A percentile compares a stretch with the other conserved stretches of the same genome.
These are phyloP conservation scores for Senecio squalidus DNA, from an alignment of 140 eudicot species.

Conservation along the genomic window DNA sequence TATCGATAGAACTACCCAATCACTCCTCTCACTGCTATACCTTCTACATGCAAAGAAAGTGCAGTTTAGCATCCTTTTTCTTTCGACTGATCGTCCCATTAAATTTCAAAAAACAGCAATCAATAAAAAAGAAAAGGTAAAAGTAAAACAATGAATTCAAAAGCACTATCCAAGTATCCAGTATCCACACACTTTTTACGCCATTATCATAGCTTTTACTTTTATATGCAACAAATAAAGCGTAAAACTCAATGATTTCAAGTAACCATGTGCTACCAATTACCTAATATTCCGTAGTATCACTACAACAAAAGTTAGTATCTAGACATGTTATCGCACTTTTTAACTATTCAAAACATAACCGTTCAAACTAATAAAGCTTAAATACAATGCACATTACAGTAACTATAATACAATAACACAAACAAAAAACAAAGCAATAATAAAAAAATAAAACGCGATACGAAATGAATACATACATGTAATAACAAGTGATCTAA, in stretches of 20 bases:
- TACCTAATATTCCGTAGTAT: no score
- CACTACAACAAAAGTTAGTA: slow-evolving; percentile 2
- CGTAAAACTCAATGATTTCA: slow-evolving; percentile 12
- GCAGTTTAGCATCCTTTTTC: neutral
- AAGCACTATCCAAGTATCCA: slow-evolving; percentile 1
- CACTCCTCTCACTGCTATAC: neutral
- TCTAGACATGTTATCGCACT: slow-evolving; percentile 8
- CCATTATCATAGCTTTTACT: slow-evolving; percentile 7
- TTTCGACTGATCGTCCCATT: slow-evolving; percentile 1
- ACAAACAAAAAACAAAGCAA: neutral
- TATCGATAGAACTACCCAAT: neutral
- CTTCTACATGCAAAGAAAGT: slow-evolving; percentile 11
- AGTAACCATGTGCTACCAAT: slow-evolving; percentile 24
- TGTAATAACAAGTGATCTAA: slow-evolving; percentile 85
- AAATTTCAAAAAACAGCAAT: slow-evolving; percentile 11
- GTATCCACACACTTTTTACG: slow-evolving; percentile 12
- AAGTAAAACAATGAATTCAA: slow-evolving; percentile 7
- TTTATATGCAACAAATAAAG: slow-evolving; percentile 21
- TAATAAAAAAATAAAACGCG: neutral
- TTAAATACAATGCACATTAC: neutral
- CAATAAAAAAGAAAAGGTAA: neutral
- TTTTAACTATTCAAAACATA: slow-evolving; percentile 6
- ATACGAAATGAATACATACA: slow-evolving; percentile 37
- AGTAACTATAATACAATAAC: neutral
- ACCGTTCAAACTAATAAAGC: neutral